Percentiles rank a stretch among this genome's conserved stretches.
phyloP scores from a whole-genome alignment of 306 rosid genomes.

The Crotalaria pallida region DNA sequence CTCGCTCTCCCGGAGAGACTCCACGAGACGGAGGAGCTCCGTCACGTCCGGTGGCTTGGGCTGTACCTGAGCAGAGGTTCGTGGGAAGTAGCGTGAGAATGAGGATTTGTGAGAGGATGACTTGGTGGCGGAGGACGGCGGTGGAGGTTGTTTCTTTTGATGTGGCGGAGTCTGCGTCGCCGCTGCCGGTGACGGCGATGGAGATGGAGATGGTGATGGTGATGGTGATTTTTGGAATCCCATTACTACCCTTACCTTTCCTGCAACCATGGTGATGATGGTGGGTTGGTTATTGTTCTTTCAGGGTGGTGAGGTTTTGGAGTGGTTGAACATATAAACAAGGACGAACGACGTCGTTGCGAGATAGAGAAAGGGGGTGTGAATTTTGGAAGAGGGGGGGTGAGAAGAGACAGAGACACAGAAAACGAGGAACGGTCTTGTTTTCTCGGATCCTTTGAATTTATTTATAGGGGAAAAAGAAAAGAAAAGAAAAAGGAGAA shows the following conservation, averaged over 20 bases:
- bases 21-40: conserved; percentile 78
- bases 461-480: no score
- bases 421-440: conserved; percentile 86
- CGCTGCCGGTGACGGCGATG: conserved; percentile 38
- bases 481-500: neutral
- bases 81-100: conserved; percentile 93
- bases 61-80: conserved; percentile 95
- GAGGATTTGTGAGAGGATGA: conserved; percentile 54
- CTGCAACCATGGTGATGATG: conserved; percentile 66
- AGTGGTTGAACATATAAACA: conserved; percentile 17
- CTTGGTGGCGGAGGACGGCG: conserved; percentile 50
- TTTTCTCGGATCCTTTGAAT: conserved; percentile 32
- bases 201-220: conserved; percentile 44
- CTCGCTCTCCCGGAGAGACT: conserved; percentile 92
- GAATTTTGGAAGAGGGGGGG: neutral
- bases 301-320: conserved; percentile 19
- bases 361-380: neutral
- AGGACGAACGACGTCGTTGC: conserved; percentile 39
- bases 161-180: conserved; percentile 41
- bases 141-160: conserved; percentile 44
- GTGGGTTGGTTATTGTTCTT: neutral
- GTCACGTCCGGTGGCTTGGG: conserved; percentile 87
- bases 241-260: conserved; percentile 82
- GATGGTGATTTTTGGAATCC: conserved; percentile 78
- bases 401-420: conserved; percentile 21